Evolutionary conservation across 179 eudicot species (phyloP).

Genomic region (Camellia oleifera): DNA sequence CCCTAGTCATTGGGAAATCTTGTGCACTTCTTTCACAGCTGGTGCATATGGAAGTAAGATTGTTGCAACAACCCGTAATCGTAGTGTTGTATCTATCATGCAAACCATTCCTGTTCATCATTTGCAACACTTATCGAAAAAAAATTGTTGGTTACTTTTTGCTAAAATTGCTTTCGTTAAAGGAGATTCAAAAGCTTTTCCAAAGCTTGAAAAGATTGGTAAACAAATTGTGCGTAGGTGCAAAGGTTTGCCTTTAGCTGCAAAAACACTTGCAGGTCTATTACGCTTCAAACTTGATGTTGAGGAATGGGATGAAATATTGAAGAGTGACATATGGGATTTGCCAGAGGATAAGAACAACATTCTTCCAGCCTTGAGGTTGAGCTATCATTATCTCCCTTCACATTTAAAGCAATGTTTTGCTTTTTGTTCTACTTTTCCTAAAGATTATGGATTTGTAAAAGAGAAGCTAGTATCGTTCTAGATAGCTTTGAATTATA

Average conservation of each 20-base stretch:
- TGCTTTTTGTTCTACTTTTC: conserved; percentile 31
- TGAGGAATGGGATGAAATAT: conserved; percentile 20
- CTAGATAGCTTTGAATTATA: conserved; percentile 7
- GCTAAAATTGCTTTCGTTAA: background rate
- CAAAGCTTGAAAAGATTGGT: background rate
- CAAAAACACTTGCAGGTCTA: conserved; percentile 22
- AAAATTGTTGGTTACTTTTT: conserved; percentile 11
- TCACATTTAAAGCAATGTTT: conserved; percentile 31
- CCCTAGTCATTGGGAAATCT: background rate
- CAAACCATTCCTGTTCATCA: background rate
- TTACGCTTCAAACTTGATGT: conserved; percentile 16
- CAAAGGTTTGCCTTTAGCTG: conserved; percentile 16
- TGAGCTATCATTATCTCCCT: conserved; percentile 31
- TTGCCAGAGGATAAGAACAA: background rate
- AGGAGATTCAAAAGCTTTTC: background rate
- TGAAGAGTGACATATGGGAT: conserved; percentile 16
- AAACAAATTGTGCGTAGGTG: conserved; percentile 8
- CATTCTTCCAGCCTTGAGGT: conserved; percentile 20
- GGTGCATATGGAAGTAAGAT: conserved; percentile 21
- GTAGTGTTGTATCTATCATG: background rate
- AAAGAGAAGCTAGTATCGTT: background rate
- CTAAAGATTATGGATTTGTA: conserved; percentile 17
- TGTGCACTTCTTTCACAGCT: background rate
- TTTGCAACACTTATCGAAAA: background rate
- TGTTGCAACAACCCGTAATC: conserved; percentile 13